Base-by-base conservation (phyloP, 1,284 basidiomycete species). In the Tetrapyrgos nigripes region DNA sequence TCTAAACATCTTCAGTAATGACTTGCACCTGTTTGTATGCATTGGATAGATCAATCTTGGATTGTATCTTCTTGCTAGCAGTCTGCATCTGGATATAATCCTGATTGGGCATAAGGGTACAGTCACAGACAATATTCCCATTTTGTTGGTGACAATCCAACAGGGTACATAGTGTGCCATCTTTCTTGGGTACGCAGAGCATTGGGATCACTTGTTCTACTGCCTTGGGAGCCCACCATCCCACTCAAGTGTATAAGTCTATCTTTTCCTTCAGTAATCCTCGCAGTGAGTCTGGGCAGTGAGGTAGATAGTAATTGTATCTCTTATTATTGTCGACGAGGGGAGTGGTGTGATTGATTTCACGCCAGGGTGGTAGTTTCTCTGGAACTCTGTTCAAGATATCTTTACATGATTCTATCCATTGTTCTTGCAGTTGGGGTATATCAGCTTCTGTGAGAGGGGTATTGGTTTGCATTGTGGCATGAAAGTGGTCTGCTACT, bases 61-160 rank as follows among this genome's bases (percentile, higher is more conserved):
- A 44, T 4, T 23, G 4, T 5, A 44, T 44, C 14, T 44, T 44
- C 8, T 44, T 17, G 23, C n/a, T 23, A 19, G 40, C 40, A 8
- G 40, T 44, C 40, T 44, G 40, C 21, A 58, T 48, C 1, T 67
- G 49, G 3, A 50, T 24, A 3, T 27, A 29, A 11, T 70, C 66
- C 23, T 68, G 67, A 49, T 71, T 66, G 3, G 69, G 71, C 28
- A 76, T 55, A 1, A 70, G 74, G 0, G 69, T 69, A 0, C 67
- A 62, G 19, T 73, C 55, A 29, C 74, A 73, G 0, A 62, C 24
- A 0, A 73, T 74, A 48, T 76, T 76, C 3, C 62, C 65, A 31
- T 69, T 69, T 8, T 57, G 59, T 51, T 64, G 37, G 13, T 64
- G 48, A n/a, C 57, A 58, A 44, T 73, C 71, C 3, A 70, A 57